phyloP scores from a whole-genome alignment of 306 rosid species.

The Myrica gale region DNA sequence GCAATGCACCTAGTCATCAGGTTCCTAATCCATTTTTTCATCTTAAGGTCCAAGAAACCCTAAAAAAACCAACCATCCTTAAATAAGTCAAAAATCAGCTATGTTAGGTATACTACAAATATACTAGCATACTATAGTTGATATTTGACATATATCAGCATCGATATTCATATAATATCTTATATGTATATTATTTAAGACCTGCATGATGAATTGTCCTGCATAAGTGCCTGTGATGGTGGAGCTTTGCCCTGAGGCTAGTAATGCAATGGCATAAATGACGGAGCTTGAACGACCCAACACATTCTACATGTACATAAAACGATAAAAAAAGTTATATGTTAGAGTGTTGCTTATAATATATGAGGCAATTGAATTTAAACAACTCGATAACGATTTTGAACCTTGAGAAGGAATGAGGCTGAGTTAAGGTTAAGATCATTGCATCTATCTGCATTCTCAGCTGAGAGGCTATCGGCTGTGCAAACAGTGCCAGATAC shows the following conservation, averaged over 20 bases:
- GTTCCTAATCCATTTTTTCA: conserved; percentile 73
- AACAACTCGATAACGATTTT: not conserved
- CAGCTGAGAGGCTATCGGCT: conserved; percentile 34
- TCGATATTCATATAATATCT: not conserved
- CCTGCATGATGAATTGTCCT: conserved; percentile 91
- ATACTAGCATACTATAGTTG: not conserved
- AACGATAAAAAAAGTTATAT: not conserved
- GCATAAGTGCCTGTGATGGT: conserved; percentile 94
- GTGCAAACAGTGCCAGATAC: conserved; percentile 69
- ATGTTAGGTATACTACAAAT: not conserved
- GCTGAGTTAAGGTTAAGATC: conserved; percentile 70
- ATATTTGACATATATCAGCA: not conserved
- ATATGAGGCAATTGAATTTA: not conserved
- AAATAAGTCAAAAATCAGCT: not conserved
- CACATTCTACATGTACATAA: conserved; percentile 54
- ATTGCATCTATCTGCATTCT: conserved; percentile 30
- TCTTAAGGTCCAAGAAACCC: conserved; percentile 88
- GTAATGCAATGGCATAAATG: conserved; percentile 74
- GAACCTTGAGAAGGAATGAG: conserved; percentile 86
- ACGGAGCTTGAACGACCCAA: conserved; percentile 75
- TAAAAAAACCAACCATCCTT: conserved; percentile 21
- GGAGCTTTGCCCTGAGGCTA: conserved; percentile 96
- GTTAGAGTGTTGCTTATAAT: not conserved
- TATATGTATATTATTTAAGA: not conserved
- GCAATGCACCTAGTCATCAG: conserved; percentile 72